phyloP scores from a whole-genome alignment of 1,284 basidiomycete species.

The Meira miltonrushii region DNA sequence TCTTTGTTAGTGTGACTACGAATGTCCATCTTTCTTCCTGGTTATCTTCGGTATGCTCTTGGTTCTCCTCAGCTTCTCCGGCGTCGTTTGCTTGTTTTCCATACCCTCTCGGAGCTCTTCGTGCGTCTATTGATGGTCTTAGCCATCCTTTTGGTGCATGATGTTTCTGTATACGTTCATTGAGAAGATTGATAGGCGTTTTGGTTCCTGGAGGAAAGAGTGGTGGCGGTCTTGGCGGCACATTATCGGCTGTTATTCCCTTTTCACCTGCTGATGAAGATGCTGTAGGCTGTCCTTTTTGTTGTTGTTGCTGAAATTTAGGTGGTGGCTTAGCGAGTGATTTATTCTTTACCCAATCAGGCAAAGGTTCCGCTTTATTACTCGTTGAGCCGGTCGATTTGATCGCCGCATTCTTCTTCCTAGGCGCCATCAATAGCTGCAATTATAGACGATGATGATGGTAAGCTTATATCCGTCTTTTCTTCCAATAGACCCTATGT shows the following conservation, averaged over 20 bases:
- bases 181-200: slow-evolving; percentile 51
- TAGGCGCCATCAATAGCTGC: slow-evolving; percentile 35
- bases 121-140: not conserved
- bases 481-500: no score
- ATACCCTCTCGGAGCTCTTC: not conserved
- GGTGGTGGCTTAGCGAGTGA: slow-evolving; percentile 37
- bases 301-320: slow-evolving; percentile 21
- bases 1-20: slow-evolving; percentile 43
- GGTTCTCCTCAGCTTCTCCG: not conserved
- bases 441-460: no score
- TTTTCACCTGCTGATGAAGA: not conserved
- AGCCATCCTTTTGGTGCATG: slow-evolving; percentile 4
- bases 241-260: not conserved
- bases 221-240: slow-evolving; percentile 9
- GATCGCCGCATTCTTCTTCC: slow-evolving; percentile 47
- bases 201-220: slow-evolving; percentile 52
- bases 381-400: slow-evolving; percentile 48
- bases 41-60: not conserved
- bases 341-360: slow-evolving; percentile 50
- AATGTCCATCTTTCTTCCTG: slow-evolving; percentile 26
- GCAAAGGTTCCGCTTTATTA: slow-evolving; percentile 47
- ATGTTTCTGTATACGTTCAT: slow-evolving; percentile 47
- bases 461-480: no score
- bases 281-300: slow-evolving; percentile 12
- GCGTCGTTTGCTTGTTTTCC: not conserved